Base-by-base conservation (phyloP, 139 green algal genomes). In the Coelastrella sp. region DNA sequence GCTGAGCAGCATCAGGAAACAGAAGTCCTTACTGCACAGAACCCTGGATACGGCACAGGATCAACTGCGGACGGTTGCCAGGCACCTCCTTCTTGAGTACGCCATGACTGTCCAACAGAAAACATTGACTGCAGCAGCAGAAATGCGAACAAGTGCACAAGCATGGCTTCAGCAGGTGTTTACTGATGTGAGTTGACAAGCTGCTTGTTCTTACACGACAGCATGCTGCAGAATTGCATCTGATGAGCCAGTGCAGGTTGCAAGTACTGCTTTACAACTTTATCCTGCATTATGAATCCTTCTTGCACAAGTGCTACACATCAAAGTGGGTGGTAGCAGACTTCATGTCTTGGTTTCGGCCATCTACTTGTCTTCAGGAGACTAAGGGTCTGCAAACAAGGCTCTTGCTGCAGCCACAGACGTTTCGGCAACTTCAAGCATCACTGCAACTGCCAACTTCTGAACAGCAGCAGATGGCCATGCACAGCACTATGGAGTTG, bases 371-470 rank as follows among this genome's bases (percentile, higher is more conserved):
- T 70, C 10, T 82, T 12, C 25, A 82, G 76, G 76, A 63, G 10
- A 63, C 7, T 9, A 60, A n/a, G 17, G 6, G 25, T 7, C 6
- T 82, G 12, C 76, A 82, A 11, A 63, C 76, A 19, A 15, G 60
- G 76, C 76, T 82, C 25, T 9, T 82, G 27, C 76, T 82, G 27
- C 76, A 82, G 76, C 76, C 76, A 20, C 27, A 61, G 7, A 60
- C 27, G 25, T 61, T 82, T 1, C 35, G 35, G 35, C 35, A 49
- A 49, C 35, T 49, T 49, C 35, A 49, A 49, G 35, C 35, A 49
- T 49, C 35, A 49, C 3, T 49, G 35, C 35, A 49, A 49, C 35
- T 49, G 35, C 1, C 1, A 49, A 1, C 35, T 49, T 3, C 35
- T 60, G 35, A 63, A 22, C 76, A 82, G 76, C 76, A 61, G 76